These are phyloP conservation scores for Entomophthora muscae DNA, from an alignment of 371 early-diverging fungal species.

Conservation along the genomic window DNA sequence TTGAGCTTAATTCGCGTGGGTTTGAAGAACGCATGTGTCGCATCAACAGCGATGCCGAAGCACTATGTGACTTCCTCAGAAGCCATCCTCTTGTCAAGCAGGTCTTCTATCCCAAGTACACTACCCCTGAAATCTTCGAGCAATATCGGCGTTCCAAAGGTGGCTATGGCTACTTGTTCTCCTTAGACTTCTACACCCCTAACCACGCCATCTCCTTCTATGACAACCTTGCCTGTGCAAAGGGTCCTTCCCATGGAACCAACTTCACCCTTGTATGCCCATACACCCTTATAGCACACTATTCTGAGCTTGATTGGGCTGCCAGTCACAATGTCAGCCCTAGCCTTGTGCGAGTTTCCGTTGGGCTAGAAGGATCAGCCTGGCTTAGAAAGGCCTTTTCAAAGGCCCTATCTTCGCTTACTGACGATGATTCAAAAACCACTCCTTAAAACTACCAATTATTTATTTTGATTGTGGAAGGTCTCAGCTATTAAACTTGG, in stretches of 20 bases:
- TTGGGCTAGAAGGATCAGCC: conserved; percentile 69
- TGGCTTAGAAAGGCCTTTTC: conserved; percentile 16
- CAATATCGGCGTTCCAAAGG: conserved; percentile 29
- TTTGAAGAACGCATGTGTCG: conserved; percentile 47
- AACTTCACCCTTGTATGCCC: conserved; percentile 90
- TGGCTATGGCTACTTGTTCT: conserved; percentile 83
- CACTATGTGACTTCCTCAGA: conserved; percentile 45
- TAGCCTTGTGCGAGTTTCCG: conserved; percentile 66
- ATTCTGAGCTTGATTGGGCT: conserved; percentile 84
- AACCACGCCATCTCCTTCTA: conserved; percentile 51
- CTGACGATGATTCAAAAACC: too few species aligned
- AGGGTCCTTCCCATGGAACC: conserved; percentile 91
- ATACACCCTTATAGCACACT: conserved; percentile 89
- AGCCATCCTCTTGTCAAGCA: conserved; percentile 45
- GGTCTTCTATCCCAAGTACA: conserved; percentile 75
- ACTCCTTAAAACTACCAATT: too few species aligned
- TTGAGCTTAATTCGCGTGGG: conserved; percentile 83
- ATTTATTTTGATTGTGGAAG: too few species aligned
- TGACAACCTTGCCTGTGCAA: conserved; percentile 58
- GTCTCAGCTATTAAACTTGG: too few species aligned
- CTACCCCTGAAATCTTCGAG: conserved; percentile 41
- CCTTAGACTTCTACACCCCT: conserved; percentile 45
- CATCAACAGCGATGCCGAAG: conserved; percentile 71
- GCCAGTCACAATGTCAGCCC: conserved; percentile 51
- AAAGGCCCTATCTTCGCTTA: not conserved